Evolutionary conservation across 1,284 basidiomycete species (phyloP), one percentile per base, ranked within the genome.

Genomic region (Microbotryum lychnidis-dioicae): DNA sequence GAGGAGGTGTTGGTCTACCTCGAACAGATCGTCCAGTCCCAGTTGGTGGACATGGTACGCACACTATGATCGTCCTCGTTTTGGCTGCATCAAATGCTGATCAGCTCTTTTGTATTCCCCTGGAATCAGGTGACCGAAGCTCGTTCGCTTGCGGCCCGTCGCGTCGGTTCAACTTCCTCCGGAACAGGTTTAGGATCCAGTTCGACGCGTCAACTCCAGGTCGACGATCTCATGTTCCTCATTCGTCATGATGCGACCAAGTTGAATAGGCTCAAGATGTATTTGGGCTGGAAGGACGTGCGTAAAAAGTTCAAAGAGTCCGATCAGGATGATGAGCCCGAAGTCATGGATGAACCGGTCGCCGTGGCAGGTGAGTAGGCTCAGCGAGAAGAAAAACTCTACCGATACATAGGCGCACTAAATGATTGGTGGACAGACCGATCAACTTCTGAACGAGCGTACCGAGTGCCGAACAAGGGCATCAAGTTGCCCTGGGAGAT

Each of bases 211-310:
- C 90, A 86, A 70, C 81, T 97, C 44, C 85, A 89, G 0, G 86
- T 91, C 1, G 93, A 97, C 75, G 94, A 98, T 76, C 84, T 97
- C 61, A 91, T 98, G 69, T 97, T 97, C 71, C 84, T 97, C 69
- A 93, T 97, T 72, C 85, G 94, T 10, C 89, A 96, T 72, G 94
- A 97, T 76, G 80, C 90, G 64, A 89, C 87, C 23, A 96, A 97
- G 76, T 90, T 97, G 63, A 96, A 97, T 75, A 81, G 94, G 27
- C 79, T 97, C 21, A 78, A 91, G 29, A 96, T 91, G 12, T 97
- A 97, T 73, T 81, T 98, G n/a, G 89, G 88, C 0, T 98, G 94
- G 93, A 97, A 96, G 73, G 94, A 97, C 68, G 93, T 97, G 8
- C 83, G 94, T 20, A 96, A 96, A 73, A 89, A 91, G 68, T 91